These are phyloP conservation scores for Wickerhamiella alocasiicola DNA, from an alignment of 805 yeast species.

Conservation along the genomic window DNA sequence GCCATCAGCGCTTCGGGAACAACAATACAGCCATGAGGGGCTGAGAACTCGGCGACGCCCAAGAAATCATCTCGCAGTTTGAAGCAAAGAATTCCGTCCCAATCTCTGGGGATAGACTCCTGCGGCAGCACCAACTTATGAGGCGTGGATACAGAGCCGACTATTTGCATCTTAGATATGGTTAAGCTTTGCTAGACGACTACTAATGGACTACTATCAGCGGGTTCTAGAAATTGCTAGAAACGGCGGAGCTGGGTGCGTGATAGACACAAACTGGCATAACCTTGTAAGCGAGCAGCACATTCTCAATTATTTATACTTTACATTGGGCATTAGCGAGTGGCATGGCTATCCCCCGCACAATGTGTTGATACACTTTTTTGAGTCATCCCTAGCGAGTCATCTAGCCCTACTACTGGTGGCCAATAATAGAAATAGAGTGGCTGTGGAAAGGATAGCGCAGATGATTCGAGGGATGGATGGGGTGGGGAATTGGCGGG, in stretches of 20 bases:
- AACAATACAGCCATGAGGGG: conserved; percentile 28
- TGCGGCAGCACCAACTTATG: conserved; percentile 6
- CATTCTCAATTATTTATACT: background rate
- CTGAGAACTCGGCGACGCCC: conserved; percentile 41
- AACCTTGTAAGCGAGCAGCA: background rate
- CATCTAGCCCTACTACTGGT: background rate
- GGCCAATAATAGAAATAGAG: background rate
- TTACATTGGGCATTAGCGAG: conserved; percentile 1
- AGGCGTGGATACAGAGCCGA: background rate
- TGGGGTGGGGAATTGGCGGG: too few species aligned
- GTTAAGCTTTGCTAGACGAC: background rate
- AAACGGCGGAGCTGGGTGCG: conserved; percentile 3
- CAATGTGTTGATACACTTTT: background rate
- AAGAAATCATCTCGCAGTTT: conserved; percentile 5
- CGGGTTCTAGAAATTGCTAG: conserved; percentile 9
- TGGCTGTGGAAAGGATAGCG: background rate
- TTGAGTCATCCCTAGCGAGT: conserved; percentile 2
- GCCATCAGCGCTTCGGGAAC: conserved; percentile 31
- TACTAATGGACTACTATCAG: conserved; percentile 7
- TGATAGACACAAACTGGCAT: conserved; percentile 5
- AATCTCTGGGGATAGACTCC: background rate
- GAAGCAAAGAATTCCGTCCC: conserved; percentile 7
- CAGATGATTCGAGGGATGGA: background rate
- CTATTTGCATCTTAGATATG: background rate
- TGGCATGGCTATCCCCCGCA: conserved; percentile 3